A percentile compares a stretch with the other conserved stretches of the same genome.
These are phyloP conservation scores for Sarcocystis neurona DNA, from an alignment of 169 alveolate species.

Conservation along the genomic window DNA sequence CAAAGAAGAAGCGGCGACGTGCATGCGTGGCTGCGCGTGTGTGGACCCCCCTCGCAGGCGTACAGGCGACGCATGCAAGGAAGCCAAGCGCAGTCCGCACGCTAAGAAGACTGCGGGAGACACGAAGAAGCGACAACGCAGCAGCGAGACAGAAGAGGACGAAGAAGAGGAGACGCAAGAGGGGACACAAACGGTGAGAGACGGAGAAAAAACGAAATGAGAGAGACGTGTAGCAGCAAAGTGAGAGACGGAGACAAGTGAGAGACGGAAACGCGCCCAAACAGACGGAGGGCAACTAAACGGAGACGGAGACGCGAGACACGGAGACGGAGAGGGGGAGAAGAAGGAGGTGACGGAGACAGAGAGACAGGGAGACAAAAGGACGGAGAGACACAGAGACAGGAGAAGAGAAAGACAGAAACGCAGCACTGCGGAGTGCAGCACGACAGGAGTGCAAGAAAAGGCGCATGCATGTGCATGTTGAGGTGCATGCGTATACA, in stretches of 20 bases:
- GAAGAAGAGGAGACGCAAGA: background rate
- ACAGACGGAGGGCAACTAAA: constrained; percentile 36
- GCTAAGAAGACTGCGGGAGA: too few species aligned
- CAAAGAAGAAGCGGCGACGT: too few species aligned
- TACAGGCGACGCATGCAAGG: too few species aligned
- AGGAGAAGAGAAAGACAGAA: background rate
- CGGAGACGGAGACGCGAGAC: background rate
- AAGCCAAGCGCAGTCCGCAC: too few species aligned
- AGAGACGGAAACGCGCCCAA: background rate
- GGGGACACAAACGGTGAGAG: background rate
- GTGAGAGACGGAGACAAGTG: background rate
- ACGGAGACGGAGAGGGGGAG: background rate
- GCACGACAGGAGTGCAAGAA: too few species aligned
- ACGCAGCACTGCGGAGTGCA: too few species aligned
- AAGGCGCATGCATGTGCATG: too few species aligned
- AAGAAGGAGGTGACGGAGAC: background rate
- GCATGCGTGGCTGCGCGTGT: too few species aligned
- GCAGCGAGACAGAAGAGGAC: background rate
- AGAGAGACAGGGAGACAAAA: background rate
- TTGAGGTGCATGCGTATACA: too few species aligned
- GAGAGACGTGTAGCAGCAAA: background rate
- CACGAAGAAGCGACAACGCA: too few species aligned
- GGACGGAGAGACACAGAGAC: background rate
- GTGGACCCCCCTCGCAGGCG: too few species aligned
- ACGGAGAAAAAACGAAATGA: background rate